Evolutionary conservation across 2,329 filamentous ascomycete species (phyloP), one percentile per base, ranked within the genome.

Genomic region (Arthrinium phaeospermum): DNA sequence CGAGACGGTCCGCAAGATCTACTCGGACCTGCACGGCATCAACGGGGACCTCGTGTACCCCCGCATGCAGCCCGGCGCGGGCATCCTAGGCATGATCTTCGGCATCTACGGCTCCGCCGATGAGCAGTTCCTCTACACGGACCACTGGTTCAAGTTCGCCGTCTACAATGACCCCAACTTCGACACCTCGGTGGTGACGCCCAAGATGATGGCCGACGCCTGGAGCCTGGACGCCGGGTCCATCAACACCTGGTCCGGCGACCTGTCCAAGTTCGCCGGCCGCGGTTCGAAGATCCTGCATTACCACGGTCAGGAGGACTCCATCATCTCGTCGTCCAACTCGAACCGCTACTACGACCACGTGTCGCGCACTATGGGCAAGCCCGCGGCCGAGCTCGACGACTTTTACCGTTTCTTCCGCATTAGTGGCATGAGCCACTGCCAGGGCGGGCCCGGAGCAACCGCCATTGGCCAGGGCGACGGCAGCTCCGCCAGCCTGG

Each of bases 381-480:
- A 81, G 0, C 74, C 78, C 0, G 69, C 78, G 1, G 67, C 73
- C 0, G 73, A 82, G 71, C 76, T 86, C 6, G 84, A 87, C 72
- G 76, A 79, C 0, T 86, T 86, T 73, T 85, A 87, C 74, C 83
- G 88, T 68, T 85, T 83, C 78, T 90, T 90, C 81, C 82, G 82
- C 47, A 83, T 90, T 73, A 84, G 83, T 6, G 87, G 88, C 7
- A 86, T 88, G 81, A 81, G 79, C 3, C 88, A 90, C 77, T 90
- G 88, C 76, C 74, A 70, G 13, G 83, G 84, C 7, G 87, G 87
- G 4, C 77, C 77, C 19, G 86, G 85, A 0, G 84, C 85, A 1
- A 79, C 71, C 13, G 72, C 73, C 13, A 75, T 82, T 12, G 79
- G 80, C 2, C 78, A 82, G 34, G 70, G 71, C 6, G 73, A 71